Conservation (phyloP, 1,284 basidiomycete species). For the Fomitiporia mediterranea region DNA sequence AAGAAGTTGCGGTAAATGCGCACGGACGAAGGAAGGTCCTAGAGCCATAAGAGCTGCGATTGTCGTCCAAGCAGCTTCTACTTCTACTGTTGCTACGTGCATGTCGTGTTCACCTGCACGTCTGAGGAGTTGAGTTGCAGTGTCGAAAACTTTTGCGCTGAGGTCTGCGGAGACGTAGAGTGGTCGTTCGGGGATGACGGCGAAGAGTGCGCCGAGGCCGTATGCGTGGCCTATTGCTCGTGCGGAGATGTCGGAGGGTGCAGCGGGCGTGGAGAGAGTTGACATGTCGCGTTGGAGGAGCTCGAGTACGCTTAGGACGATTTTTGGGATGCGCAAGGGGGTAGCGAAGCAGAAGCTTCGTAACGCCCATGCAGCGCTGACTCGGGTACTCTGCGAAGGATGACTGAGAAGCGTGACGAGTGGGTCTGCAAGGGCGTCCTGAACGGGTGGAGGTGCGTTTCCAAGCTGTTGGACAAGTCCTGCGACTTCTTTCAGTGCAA, state of each 20-base stretch:
- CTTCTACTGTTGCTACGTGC: constrained; percentile 75
- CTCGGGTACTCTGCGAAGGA: constrained; percentile 81
- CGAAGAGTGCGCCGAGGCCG: constrained; percentile 83
- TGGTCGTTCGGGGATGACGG: constrained; percentile 81
- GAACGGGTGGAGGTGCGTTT: constrained; percentile 84
- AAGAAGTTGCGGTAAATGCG: constrained; percentile 88
- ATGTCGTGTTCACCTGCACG: constrained; percentile 89
- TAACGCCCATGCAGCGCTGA: constrained; percentile 84
- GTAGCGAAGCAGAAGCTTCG: constrained; percentile 88
- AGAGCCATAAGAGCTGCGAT: constrained; percentile 90
- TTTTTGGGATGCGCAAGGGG: constrained; percentile 78
- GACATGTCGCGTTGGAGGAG: constrained; percentile 82
- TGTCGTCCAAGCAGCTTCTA: constrained; percentile 93
- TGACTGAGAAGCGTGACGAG: constrained; percentile 83
- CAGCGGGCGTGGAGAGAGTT: constrained; percentile 55
- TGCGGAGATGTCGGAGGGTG: constrained; percentile 66
- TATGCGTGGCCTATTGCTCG: constrained; percentile 86
- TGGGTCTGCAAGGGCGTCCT: constrained; percentile 87
- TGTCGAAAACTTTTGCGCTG: constrained; percentile 85
- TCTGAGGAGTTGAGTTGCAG: constrained; percentile 88
- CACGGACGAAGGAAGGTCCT: constrained; percentile 89
- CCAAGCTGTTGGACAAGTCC: constrained; percentile 87
- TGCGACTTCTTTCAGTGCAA: constrained; percentile 81
- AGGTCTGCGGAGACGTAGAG: constrained; percentile 95
- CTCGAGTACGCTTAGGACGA: constrained; percentile 71